Evolutionary conservation across 2,329 filamentous ascomycete genomes (phyloP).

Genomic region (Beauveria brongniartii): DNA sequence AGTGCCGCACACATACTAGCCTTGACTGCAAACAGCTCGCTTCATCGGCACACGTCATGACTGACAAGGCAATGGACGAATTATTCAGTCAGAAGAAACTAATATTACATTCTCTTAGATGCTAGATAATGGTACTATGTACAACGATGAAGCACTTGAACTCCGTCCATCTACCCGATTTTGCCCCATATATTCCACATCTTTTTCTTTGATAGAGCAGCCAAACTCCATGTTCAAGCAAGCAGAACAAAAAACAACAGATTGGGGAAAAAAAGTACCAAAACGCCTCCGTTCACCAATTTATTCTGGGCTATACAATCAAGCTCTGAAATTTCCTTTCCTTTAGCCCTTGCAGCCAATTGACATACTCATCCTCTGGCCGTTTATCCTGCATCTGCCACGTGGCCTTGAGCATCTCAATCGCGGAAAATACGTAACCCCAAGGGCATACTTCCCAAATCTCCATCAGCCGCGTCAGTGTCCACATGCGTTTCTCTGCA

Average conservation of each 20-base stretch:
- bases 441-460: slow-evolving; percentile 40
- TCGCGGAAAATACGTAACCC: slow-evolving; percentile 42
- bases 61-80: background rate
- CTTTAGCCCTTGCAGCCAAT: slow-evolving; percentile 37
- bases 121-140: background rate
- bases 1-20: too few relatives aligned
- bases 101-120: background rate
- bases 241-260: background rate
- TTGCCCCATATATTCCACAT: background rate
- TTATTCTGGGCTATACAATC: slow-evolving; percentile 30
- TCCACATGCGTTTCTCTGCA: slow-evolving; percentile 39
- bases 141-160: background rate
- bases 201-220: background rate
- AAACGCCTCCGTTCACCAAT: background rate
- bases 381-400: slow-evolving; percentile 35
- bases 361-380: slow-evolving; percentile 17
- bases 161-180: background rate
- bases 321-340: slow-evolving; percentile 37
- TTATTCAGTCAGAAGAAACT: background rate
- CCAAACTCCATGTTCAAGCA: background rate
- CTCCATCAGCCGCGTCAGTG: slow-evolving; percentile 37
- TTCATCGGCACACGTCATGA: background rate
- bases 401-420: slow-evolving; percentile 39
- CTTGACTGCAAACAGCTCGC: too few relatives aligned
- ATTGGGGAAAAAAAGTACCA: background rate